A percentile compares a stretch with the other conserved stretches of the same genome.
Conservation (phyloP, 345 rosid species). For the Erodium maritimum region DNA sequence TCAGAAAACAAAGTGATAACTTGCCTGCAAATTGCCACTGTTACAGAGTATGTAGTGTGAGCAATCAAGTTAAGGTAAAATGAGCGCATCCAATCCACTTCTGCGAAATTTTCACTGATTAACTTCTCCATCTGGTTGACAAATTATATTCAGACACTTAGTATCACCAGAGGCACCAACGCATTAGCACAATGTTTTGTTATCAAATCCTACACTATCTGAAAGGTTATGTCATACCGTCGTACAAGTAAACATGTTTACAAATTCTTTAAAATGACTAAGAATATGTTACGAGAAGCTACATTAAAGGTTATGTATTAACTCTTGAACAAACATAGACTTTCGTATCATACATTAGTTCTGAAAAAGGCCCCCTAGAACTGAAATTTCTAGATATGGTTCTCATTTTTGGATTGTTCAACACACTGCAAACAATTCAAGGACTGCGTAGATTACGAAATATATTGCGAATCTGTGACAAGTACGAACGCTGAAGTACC, state of each 20-base stretch:
- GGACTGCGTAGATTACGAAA: too few relatives aligned
- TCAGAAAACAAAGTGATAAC: background rate
- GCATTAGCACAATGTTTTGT: background rate
- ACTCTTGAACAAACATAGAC: too few relatives aligned
- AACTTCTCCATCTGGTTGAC: slow-evolving; percentile 59
- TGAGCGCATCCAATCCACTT: slow-evolving; percentile 91
- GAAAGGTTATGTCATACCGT: background rate
- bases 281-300: too few relatives aligned
- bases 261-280: too few relatives aligned
- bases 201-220: background rate
- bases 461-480: too few relatives aligned
- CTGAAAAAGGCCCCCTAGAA: too few relatives aligned
- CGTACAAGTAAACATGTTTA: background rate
- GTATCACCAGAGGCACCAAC: slow-evolving; percentile 1
- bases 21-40: slow-evolving; percentile 97
- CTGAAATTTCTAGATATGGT: too few relatives aligned
- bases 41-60: slow-evolving; percentile 73
- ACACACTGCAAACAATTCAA: too few relatives aligned
- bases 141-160: slow-evolving; percentile 9
- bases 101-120: slow-evolving; percentile 40
- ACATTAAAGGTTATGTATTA: too few relatives aligned
- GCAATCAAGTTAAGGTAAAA: slow-evolving; percentile 90
- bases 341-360: too few relatives aligned
- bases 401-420: too few relatives aligned
- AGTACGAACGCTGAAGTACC: too few relatives aligned